Evolutionary conservation across 805 yeast species (phyloP), one percentile per base, ranked within the genome.

Genomic region (Candida gorgasii): DNA sequence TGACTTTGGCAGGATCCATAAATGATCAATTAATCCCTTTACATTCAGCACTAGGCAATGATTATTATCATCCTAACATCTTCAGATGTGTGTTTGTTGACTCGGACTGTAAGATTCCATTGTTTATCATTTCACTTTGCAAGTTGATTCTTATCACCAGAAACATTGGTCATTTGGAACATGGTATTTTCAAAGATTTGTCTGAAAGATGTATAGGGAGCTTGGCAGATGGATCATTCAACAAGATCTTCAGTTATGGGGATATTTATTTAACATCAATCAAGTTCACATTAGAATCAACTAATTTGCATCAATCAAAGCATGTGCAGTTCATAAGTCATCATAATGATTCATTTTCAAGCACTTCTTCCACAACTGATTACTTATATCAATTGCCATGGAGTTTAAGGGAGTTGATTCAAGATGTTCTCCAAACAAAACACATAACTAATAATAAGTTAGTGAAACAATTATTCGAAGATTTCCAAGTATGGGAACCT

Each of bases 21-120:
- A 54, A 57, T 34, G 75, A 69, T 45, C 73, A 61, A 45, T 57
- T 67, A 31, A 53, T 70, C n/a, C 72, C 72, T 3, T 38, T 69
- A 1, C 51, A 50, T 27, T 64, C 70, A 8, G 45, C 72, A 5
- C 49, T 69, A 29, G 62, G 52, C 5, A 45, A 48, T n/a, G 52
- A 57, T 17, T 50, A 52, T 18, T 49, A 58, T 16, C 76, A 70
- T 44, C 71, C 74, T 1, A 69, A 69, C 43, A 61, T 70, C 13
- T 65, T 46, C 43, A 55, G 72, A 30, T 48, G 59, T 29, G 33
- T 65, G 5, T 57, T 45, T 36, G 53, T 56, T 6, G 59, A 53
- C 13, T 22, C 31, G 14, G 42, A 42, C 8, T 41, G 45, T 24
- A 49, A 48, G 1, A 49, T 59, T 1, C 71, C 73, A 0, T 34